Base-by-base conservation (phyloP, 306 rosid species). In the Cucurbita pepo region DNA sequence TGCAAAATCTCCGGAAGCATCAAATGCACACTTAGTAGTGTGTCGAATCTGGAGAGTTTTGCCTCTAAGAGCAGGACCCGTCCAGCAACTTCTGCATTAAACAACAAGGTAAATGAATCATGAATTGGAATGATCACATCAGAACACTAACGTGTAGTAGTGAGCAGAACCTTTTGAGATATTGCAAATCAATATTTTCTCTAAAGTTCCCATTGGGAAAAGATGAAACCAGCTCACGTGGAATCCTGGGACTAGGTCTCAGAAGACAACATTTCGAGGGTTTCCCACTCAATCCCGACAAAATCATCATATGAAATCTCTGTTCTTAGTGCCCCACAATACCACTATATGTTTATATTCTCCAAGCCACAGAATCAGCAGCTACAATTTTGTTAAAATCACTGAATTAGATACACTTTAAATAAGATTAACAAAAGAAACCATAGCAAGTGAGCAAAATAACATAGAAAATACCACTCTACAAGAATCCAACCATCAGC, bases 1-100 rank as follows among this genome's bases (percentile, higher is more conserved):
- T 40, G 89, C 45, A 83, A 79, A 81, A 80, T 93, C 94, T 52
- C 89, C 91, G 48, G 56, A 94, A 80, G 97, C 95, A 82, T 94
- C 97, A 90, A 81, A 85, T 44, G 96, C 86, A 79, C 89, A 77
- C 85, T 75, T 89, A 72, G 88, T 79, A 81, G 50, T 63, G 70
- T 81, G 61, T 12, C 62, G 84, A 79, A 76, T 52, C 65, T 48
- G 73, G 4, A 50, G 79, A 5, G 63, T 50, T 71, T 78, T 72
- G 76, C 72, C 57, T 71, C 79, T 76, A 60, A 74, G 77, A 6
- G 79, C 25, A 74, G 82, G 72, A 55, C 84, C 81, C 71, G 19
- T 62, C 82, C 63, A 61, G 72, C 61, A 61, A 77, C 71, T 73
- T 71, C 83, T 79, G 82, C 45, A 72, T 48, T 48, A 69, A 67